Conservation (phyloP, 495 filamentous ascomycete species). For the Xylaria flabelliformis region DNA sequence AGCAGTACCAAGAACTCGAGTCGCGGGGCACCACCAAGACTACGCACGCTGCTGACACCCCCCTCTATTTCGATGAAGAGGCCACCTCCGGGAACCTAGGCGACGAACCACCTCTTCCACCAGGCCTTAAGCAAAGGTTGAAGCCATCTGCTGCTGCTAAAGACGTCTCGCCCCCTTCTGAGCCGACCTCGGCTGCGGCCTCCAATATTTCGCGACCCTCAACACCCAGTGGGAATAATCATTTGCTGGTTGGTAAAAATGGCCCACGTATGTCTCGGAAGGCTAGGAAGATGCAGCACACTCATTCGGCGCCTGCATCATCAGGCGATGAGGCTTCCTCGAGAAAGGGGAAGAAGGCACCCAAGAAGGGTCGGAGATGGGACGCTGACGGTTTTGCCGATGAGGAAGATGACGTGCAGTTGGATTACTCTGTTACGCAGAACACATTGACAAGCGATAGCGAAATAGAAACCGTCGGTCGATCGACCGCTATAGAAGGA, state of each 20-base stretch:
- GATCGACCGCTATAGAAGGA: constrained; percentile 64
- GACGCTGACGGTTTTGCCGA: constrained; percentile 86
- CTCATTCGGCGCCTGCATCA: constrained; percentile 69
- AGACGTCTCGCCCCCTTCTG: constrained; percentile 58
- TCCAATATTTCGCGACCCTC: constrained; percentile 80
- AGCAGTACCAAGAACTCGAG: constrained; percentile 87
- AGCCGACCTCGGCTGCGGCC: constrained; percentile 69
- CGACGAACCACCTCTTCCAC: constrained; percentile 54
- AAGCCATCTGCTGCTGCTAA: constrained; percentile 37
- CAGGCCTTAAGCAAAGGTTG: constrained; percentile 43
- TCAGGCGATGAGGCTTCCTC: constrained; percentile 78
- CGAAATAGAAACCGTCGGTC: constrained; percentile 55
- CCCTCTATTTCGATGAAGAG: constrained; percentile 54
- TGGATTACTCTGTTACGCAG: constrained; percentile 82
- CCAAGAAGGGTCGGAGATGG: constrained; percentile 90
- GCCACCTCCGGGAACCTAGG: constrained; percentile 38
- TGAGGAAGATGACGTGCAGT: constrained; percentile 77
- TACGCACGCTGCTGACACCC: constrained; percentile 39
- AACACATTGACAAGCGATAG: constrained; percentile 55
- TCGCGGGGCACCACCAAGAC: constrained; percentile 41
- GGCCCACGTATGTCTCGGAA: constrained; percentile 80
- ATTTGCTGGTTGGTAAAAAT: constrained; percentile 71
- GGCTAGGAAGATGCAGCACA: constrained; percentile 74
- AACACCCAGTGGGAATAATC: constrained; percentile 68
- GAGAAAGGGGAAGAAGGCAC: constrained; percentile 64